Conservation (phyloP, 805 yeast genomes). For the Cyberlindnera samutprakarnensis region DNA sequence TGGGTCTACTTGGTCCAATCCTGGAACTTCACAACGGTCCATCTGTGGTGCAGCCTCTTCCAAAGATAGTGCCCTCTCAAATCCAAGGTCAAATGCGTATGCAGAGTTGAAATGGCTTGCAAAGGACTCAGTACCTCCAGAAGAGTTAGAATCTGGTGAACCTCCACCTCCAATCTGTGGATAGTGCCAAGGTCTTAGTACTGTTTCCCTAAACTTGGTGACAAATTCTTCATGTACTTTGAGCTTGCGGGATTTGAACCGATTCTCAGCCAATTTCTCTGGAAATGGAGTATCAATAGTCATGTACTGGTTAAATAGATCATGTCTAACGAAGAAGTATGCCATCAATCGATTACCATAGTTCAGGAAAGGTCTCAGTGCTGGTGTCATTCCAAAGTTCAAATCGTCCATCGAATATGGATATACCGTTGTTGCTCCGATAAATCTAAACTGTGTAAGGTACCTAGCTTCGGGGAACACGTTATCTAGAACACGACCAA, state of each 20-base stretch:
- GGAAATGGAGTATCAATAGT: slow-evolving; percentile 16
- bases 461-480: slow-evolving; percentile 19
- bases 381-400: slow-evolving; percentile 3
- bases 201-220: slow-evolving; percentile 8
- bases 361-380: slow-evolving; percentile 6
- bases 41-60: too few species aligned
- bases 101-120: slow-evolving; percentile 10
- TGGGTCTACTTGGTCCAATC: too few species aligned
- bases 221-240: slow-evolving; percentile 13
- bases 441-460: slow-evolving; percentile 14
- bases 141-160: not conserved
- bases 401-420: slow-evolving; percentile 13
- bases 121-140: slow-evolving; percentile 4
- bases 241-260: slow-evolving; percentile 17
- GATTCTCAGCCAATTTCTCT: slow-evolving; percentile 8
- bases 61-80: too few species aligned
- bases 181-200: slow-evolving; percentile 13
- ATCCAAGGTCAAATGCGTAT: too few species aligned
- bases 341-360: slow-evolving; percentile 15
- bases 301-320: slow-evolving; percentile 18
- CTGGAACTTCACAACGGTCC: too few species aligned
- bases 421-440: slow-evolving; percentile 18
- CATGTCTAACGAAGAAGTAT: slow-evolving; percentile 18
- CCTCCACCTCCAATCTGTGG: slow-evolving; percentile 13
- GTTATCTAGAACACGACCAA: slow-evolving; percentile 17